Evolutionary conservation across 495 filamentous ascomycete species (phyloP), one percentile per base, ranked within the genome.

Genomic region (Penicillium malachiteum): DNA sequence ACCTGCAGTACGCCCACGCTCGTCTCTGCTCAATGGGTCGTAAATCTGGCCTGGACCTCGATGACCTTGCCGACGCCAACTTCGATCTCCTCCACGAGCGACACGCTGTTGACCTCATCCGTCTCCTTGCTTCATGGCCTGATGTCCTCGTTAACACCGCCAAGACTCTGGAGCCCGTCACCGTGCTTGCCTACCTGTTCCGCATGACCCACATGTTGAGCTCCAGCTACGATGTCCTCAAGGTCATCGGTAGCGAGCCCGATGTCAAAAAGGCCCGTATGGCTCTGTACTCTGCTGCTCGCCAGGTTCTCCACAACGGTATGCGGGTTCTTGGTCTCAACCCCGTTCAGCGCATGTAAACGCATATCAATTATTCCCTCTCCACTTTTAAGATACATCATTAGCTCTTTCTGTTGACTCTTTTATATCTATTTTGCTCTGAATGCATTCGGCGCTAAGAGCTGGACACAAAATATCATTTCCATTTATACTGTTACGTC

Each of bases 121-220:
- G 85, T 43, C 57, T 80, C 52, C 66, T 90, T 17, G 74, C 82
- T 3, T 75, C 80, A 45, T 90, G 81, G 78, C 85, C 85, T 8
- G 86, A 88, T 50, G 78, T 85, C 12, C 73, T 85, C 32, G 57
- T 82, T 40, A 81, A 84, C 52, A 85, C 86, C 6, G 69, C 75
- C 57, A 85, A 82, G 72, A 86, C 82, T 12, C 75, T 83, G 43
- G 86, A 89, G 69, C 84, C 86, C 14, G 73, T 83, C 42, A 86
- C 83, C 7, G 78, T 95, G 47, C 75, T 96, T 33, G 85, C 84
- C 10, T 96, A 94, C 72, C 82, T 96, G 42, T 93, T 93, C 78
- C 87, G 85, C 72, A 87, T 96, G 87, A 95, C 89, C 1, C 91
- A 94, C 67, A 78, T 84, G 48, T 71, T 96, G 51, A 92, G 88